Evolutionary conservation across 768 basidiomycete genomes (phyloP).

Genomic region (Russula sp.): DNA sequence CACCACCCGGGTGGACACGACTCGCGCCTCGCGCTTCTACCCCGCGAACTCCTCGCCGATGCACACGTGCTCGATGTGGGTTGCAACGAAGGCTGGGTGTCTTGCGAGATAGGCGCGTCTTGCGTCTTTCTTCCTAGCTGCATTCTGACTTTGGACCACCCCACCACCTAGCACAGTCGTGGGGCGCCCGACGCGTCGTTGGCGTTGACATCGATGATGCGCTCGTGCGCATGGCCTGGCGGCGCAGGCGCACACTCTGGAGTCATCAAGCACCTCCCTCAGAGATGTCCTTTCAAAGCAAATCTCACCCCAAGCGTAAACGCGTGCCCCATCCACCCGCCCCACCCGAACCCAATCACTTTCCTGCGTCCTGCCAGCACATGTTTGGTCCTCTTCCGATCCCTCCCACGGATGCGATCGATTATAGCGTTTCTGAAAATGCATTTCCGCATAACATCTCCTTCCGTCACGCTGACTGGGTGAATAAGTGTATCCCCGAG

Average conservation of each 20-base stretch:
- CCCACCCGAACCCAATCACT: slow-evolving; percentile 43
- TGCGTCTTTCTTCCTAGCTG: slow-evolving; percentile 21
- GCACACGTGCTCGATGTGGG: slow-evolving; percentile 18
- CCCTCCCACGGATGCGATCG: slow-evolving; percentile 35
- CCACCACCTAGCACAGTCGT: slow-evolving; percentile 47
- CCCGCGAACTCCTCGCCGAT: slow-evolving; percentile 3
- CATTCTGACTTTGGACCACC: background rate
- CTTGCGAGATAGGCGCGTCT: slow-evolving; percentile 15
- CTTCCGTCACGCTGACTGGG: slow-evolving; percentile 73
- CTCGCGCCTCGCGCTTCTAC: slow-evolving; percentile 53
- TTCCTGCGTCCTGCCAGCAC: slow-evolving; percentile 71
- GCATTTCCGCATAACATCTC: slow-evolving; percentile 72
- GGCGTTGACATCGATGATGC: slow-evolving; percentile 83
- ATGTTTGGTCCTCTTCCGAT: slow-evolving; percentile 70
- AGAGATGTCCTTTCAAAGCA: slow-evolving; percentile 10
- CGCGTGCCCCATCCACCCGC: too few species aligned
- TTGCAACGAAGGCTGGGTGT: slow-evolving; percentile 17
- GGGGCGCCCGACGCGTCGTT: slow-evolving; percentile 56
- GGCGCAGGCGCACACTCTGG: slow-evolving; percentile 61
- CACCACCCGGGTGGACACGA: slow-evolving; percentile 34
- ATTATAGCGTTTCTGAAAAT: slow-evolving; percentile 22
- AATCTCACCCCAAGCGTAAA: slow-evolving; percentile 20
- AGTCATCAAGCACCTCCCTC: slow-evolving; percentile 47
- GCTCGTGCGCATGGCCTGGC: slow-evolving; percentile 72
- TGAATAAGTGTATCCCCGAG: slow-evolving; percentile 44